Conservation (phyloP, 2,329 filamentous ascomycete genomes). For the Rosellinia necatrix region DNA sequence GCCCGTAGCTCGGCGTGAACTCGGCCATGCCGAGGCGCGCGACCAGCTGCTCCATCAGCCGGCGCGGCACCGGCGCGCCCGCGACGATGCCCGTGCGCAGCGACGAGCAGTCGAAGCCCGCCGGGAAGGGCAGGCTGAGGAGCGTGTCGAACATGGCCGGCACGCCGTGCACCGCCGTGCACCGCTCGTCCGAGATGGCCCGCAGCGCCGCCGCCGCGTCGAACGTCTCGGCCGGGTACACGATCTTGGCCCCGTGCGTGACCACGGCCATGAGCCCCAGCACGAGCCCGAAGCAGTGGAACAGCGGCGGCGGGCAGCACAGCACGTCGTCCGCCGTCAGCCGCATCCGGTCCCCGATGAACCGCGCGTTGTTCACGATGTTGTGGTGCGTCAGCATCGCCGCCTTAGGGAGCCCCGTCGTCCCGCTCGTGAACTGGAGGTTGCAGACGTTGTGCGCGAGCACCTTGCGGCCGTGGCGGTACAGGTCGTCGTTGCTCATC, state of each 20-base stretch:
- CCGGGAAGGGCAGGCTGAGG: slow-evolving; percentile 49
- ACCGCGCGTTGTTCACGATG: slow-evolving; percentile 68
- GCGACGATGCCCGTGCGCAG: slow-evolving; percentile 80
- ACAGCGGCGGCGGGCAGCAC: slow-evolving; percentile 82
- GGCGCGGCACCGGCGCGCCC: slow-evolving; percentile 74
- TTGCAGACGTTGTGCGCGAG: slow-evolving; percentile 72
- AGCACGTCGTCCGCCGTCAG: slow-evolving; percentile 69
- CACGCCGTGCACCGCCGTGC: slow-evolving; percentile 79
- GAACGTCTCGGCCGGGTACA: slow-evolving; percentile 77
- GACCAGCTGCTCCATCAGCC: slow-evolving; percentile 75
- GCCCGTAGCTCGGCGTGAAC: slow-evolving; percentile 71
- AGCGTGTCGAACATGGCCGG: slow-evolving; percentile 82
- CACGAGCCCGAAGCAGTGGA: slow-evolving; percentile 85
- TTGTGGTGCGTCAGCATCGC: slow-evolving; percentile 75
- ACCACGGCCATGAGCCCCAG: slow-evolving; percentile 73
- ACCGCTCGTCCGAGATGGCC: slow-evolving; percentile 68
- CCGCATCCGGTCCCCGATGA: slow-evolving; percentile 75
- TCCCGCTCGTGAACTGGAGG: slow-evolving; percentile 77
- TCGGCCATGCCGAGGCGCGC: slow-evolving; percentile 75
- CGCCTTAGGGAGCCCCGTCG: slow-evolving; percentile 73
- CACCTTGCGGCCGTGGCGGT: slow-evolving; percentile 58
- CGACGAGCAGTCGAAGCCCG: slow-evolving; percentile 52
- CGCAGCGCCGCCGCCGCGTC: slow-evolving; percentile 68
- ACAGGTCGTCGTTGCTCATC: slow-evolving; percentile 55
- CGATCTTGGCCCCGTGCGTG: slow-evolving; percentile 75